These are phyloP conservation scores for Suillus subaureus DNA, from an alignment of 768 basidiomycete species.

Conservation along the genomic window DNA sequence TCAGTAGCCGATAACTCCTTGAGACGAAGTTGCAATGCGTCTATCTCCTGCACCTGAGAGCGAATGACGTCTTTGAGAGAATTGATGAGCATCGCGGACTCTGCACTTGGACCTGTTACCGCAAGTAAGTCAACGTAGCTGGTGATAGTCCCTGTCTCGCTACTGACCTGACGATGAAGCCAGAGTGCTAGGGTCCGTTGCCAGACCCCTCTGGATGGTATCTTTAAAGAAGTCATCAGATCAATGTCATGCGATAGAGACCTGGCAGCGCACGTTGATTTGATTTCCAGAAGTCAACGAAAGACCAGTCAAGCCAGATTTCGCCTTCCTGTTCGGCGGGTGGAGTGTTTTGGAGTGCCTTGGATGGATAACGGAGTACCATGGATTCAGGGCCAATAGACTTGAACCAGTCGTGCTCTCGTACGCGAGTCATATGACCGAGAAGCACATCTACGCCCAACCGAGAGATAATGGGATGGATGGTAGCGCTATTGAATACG, in stretches of 20 bases:
- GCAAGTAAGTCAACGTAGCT: slow-evolving; percentile 3
- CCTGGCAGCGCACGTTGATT: slow-evolving; percentile 72
- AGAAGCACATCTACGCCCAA: slow-evolving; percentile 89
- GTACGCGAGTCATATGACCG: slow-evolving; percentile 81
- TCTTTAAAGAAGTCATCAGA: slow-evolving; percentile 42
- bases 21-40: slow-evolving; percentile 62
- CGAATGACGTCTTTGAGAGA: slow-evolving; percentile 85
- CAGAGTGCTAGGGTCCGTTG: slow-evolving; percentile 66
- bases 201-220: slow-evolving; percentile 73
- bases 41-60: slow-evolving; percentile 81
- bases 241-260: neutral
- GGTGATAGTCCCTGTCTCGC: neutral
- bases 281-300: slow-evolving; percentile 98
- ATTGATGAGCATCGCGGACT: slow-evolving; percentile 78
- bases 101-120: slow-evolving; percentile 62
- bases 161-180: slow-evolving; percentile 60
- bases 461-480: slow-evolving; percentile 87
- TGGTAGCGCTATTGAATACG: slow-evolving; percentile 59
- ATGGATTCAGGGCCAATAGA: slow-evolving; percentile 83
- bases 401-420: slow-evolving; percentile 94
- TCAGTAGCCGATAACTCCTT: slow-evolving; percentile 40
- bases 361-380: slow-evolving; percentile 58
- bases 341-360: slow-evolving; percentile 6
- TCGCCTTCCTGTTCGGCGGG: slow-evolving; percentile 66
- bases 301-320: slow-evolving; percentile 98